Conservation (phyloP, 2,329 filamentous ascomycete genomes). For the Ophiostoma piceae region DNA sequence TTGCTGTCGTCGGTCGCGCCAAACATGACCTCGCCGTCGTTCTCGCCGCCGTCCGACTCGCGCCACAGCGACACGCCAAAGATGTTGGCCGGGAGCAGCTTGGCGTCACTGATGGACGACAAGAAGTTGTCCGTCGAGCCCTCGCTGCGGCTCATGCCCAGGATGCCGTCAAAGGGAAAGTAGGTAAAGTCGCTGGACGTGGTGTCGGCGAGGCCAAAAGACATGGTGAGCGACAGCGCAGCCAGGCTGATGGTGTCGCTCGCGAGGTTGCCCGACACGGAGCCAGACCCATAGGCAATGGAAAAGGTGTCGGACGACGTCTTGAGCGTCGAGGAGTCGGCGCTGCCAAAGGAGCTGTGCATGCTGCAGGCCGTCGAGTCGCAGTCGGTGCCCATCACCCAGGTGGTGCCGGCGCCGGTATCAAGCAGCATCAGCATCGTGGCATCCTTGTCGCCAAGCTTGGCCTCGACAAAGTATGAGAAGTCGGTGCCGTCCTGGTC, state of each 20-base stretch:
- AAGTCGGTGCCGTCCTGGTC: constrained; percentile 61
- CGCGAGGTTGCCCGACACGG: constrained; percentile 61
- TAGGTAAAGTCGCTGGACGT: constrained; percentile 69
- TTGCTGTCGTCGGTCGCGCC: constrained; percentile 63
- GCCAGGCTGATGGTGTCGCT: constrained; percentile 64
- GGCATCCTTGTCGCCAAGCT: constrained; percentile 51
- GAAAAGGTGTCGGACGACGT: constrained; percentile 51
- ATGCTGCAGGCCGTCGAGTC: constrained; percentile 57
- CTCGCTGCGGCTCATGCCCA: constrained; percentile 65
- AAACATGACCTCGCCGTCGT: constrained; percentile 73
- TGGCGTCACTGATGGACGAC: constrained; percentile 52
- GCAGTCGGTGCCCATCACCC: constrained; percentile 75
- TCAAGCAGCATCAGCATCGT: constrained; percentile 59
- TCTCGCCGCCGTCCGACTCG: constrained; percentile 57
- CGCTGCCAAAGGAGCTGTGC: constrained; percentile 64
- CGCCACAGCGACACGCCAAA: constrained; percentile 69
- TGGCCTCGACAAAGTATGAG: constrained; percentile 58
- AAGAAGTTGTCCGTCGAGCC: constrained; percentile 62
- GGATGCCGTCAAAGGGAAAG: constrained; percentile 83
- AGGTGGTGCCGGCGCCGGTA: constrained; percentile 66
- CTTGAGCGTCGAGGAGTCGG: constrained; percentile 60
- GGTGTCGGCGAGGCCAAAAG: constrained; percentile 66
- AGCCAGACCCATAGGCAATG: constrained; percentile 72
- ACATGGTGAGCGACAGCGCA: constrained; percentile 56
- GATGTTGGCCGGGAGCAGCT: constrained; percentile 56